phyloP scores from a whole-genome alignment of 2,329 filamentous ascomycete genomes.

The Phaeosphaeria sp. region DNA sequence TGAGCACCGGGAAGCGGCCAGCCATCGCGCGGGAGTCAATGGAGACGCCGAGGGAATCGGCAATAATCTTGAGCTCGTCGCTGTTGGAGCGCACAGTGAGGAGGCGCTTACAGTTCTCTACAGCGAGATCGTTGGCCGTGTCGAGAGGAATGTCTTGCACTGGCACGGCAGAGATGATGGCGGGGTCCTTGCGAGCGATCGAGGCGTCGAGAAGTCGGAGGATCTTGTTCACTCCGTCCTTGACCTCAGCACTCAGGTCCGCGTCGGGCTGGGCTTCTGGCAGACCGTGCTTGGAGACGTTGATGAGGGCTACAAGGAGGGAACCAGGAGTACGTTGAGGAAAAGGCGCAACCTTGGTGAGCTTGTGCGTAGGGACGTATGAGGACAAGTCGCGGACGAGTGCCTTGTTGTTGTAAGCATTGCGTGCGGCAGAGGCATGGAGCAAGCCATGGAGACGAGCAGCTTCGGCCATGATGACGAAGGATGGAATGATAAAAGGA shows the following conservation, averaged over 20 bases:
- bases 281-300: slow-evolving; percentile 17
- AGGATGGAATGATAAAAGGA: background rate
- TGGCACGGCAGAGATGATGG: background rate
- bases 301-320: slow-evolving; percentile 25
- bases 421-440: slow-evolving; percentile 29
- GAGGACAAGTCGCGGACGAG: slow-evolving; percentile 8
- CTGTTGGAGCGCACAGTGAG: slow-evolving; percentile 19
- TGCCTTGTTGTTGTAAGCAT: slow-evolving; percentile 27
- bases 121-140: slow-evolving; percentile 26
- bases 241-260: slow-evolving; percentile 21
- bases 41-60: slow-evolving; percentile 13
- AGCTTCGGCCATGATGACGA: slow-evolving; percentile 29
- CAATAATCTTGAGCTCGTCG: slow-evolving; percentile 15
- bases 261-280: slow-evolving; percentile 6
- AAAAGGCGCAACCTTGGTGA: slow-evolving; percentile 4
- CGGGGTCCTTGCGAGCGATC: slow-evolving; percentile 6
- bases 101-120: slow-evolving; percentile 29
- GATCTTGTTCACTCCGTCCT: slow-evolving; percentile 20
- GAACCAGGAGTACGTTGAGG: slow-evolving; percentile 14
- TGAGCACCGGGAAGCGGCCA: slow-evolving; percentile 43
- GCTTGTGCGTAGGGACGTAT: slow-evolving; percentile 1
- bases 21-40: slow-evolving; percentile 29
- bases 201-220: slow-evolving; percentile 22
- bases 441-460: slow-evolving; percentile 31
- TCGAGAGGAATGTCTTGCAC: slow-evolving; percentile 12